Base-by-base conservation (phyloP, 768 basidiomycete genomes). In the Gyrodon lividus region DNA sequence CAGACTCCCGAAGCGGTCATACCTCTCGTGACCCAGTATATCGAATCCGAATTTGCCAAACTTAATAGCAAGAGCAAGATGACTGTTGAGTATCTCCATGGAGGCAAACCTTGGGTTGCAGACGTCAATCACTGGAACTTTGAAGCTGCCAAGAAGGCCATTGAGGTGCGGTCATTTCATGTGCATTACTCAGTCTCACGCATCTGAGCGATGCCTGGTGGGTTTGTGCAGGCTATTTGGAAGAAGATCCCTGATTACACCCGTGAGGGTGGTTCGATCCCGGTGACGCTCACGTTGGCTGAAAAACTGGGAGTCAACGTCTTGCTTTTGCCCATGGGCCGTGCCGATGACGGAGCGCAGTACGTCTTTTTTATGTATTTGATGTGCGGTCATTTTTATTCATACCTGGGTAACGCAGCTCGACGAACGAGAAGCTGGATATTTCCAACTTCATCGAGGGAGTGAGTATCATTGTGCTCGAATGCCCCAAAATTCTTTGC, bases 361-460 rank as follows among this genome's bases (percentile, higher is more conserved):
- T 92, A 63, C 57, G 88, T 82, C 1, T 24, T 33, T 26, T 28
- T 20, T 37, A 26, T 10, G 23, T 40, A 10, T 23, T 30, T 12
- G 22, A 34, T 39, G 51, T 35, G 50, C 20, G 6, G 16, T 8
- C n/a, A 20, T 24, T 14, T 43, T 22, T 42, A 31, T 33, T 44
- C 35, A 30, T 31, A 24, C 4, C 35, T 5, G 13, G 12, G 12
- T 34, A 30, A 49, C 50, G 2, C 55, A 91, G 90, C 70, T 92
- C 89, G 46, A 93, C 89, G 10, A 95, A 96, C 68, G 96, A 98
- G 78, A 98, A 98, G 70, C 75, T 98, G 46, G 94, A 98, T 70
- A 75, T 75, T 46, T 83, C 82, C 43, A 98, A 98, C 75, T 97
- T 86, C 70, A 86, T 97, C 54, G 74, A 90, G 69, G 89, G 87